Conservation (phyloP, 1,284 basidiomycete genomes). For the Ceratobasidium sp. region DNA sequence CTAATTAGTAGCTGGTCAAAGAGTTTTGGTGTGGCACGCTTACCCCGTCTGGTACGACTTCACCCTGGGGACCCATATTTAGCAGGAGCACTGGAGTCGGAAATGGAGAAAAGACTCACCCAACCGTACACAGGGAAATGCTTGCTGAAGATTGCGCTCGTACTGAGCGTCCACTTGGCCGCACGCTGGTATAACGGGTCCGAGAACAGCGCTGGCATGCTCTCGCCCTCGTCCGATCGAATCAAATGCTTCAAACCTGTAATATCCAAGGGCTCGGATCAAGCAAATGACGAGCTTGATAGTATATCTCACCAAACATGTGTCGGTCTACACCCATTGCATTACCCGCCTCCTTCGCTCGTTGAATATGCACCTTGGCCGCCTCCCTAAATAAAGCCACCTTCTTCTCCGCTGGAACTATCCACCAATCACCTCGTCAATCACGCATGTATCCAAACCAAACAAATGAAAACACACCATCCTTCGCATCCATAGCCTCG, state of each 20-base stretch:
- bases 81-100: conserved; percentile 16
- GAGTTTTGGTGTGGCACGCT: background rate
- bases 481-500: conserved; percentile 74
- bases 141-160: conserved; percentile 88
- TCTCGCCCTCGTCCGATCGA: conserved; percentile 66
- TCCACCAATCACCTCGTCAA: background rate
- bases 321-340: conserved; percentile 88
- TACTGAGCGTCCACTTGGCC: conserved; percentile 81
- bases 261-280: conserved; percentile 10
- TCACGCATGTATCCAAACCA: background rate
- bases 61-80: conserved; percentile 54
- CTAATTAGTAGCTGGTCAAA: background rate
- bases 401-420: conserved; percentile 60
- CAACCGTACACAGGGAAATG: conserved; percentile 87
- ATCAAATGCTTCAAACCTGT: conserved; percentile 77
- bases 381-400: conserved; percentile 74
- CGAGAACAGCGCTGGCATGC: conserved; percentile 73
- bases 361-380: conserved; percentile 74
- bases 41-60: conserved; percentile 76
- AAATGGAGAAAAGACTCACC: conserved; percentile 67
- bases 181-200: conserved; percentile 79
- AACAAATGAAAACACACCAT: conserved; percentile 50
- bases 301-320: conserved; percentile 68
- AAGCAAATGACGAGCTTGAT: background rate
- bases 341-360: conserved; percentile 76